Conservation (phyloP, 495 filamentous ascomycete species). For the Haplographium delicatum region DNA sequence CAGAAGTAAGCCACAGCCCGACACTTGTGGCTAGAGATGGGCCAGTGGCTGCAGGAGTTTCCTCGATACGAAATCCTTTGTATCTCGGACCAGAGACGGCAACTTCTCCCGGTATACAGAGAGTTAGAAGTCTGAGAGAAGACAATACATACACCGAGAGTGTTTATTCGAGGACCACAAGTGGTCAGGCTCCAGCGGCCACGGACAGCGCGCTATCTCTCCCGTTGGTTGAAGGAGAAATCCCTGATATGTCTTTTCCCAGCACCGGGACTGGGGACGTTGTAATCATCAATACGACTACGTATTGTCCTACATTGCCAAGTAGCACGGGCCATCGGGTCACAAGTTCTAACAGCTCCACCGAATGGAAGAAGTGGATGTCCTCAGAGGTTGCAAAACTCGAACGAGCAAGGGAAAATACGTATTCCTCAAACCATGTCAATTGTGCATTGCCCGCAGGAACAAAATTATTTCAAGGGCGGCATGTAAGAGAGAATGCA, state of each 20-base stretch:
- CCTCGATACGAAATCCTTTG: not conserved
- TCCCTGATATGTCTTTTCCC: conserved; percentile 23
- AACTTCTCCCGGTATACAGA: not conserved
- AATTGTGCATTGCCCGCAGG: conserved; percentile 34
- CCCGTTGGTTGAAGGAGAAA: not conserved
- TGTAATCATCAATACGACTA: conserved; percentile 33
- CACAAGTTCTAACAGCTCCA: conserved; percentile 37
- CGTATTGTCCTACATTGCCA: conserved; percentile 29
- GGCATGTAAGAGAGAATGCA: conserved; percentile 56
- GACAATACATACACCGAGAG: conserved; percentile 37
- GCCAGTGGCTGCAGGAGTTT: not conserved
- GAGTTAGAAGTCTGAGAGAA: conserved; percentile 24
- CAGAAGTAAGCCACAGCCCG: conserved; percentile 29
- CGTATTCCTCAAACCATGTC: conserved; percentile 23
- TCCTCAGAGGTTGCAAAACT: conserved; percentile 45
- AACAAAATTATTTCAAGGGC: conserved; percentile 26
- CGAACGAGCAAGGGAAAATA: conserved; percentile 31
- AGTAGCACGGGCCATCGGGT: conserved; percentile 26
- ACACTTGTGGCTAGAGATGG: not conserved
- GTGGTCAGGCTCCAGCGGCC: conserved; percentile 34
- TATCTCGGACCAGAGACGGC: conserved; percentile 1
- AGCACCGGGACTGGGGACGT: conserved; percentile 36
- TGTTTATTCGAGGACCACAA: conserved; percentile 52
- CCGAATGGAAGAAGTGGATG: conserved; percentile 50
- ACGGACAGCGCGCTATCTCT: conserved; percentile 16